Evolutionary conservation across 805 yeast genomes (phyloP).

Genomic region (Kodamaea sagamina): DNA sequence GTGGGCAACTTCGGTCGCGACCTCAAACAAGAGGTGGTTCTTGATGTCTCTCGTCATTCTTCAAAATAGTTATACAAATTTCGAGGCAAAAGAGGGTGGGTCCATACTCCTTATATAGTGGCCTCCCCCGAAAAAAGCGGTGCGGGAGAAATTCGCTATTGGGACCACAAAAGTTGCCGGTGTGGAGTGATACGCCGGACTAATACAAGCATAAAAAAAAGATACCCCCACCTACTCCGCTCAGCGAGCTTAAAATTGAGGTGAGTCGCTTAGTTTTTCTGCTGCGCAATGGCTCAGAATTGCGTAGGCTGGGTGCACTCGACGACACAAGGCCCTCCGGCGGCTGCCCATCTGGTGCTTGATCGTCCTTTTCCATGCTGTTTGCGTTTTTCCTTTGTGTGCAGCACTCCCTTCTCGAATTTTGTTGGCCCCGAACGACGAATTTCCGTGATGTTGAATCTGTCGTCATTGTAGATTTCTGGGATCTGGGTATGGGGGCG

Average conservation of each 20-base stretch:
- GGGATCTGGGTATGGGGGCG: too few relatives aligned
- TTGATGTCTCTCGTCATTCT: slow-evolving; percentile 79
- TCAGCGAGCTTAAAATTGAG: not conserved
- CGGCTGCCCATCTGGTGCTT: too few relatives aligned
- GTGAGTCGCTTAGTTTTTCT: not conserved
- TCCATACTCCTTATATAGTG: not conserved
- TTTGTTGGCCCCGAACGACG: too few relatives aligned
- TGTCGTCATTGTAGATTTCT: too few relatives aligned
- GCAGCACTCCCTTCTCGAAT: too few relatives aligned
- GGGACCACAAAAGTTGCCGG: slow-evolving; percentile 5
- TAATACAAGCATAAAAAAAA: not conserved
- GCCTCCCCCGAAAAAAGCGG: not conserved
- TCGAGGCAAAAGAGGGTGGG: slow-evolving; percentile 2
- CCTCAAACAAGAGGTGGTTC: slow-evolving; percentile 86
- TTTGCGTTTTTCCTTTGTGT: too few relatives aligned
- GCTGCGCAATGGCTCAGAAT: not conserved
- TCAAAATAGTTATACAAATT: not conserved
- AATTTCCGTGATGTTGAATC: too few relatives aligned
- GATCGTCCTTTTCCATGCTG: not conserved
- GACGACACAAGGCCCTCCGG: too few relatives aligned
- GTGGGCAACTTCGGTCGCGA: slow-evolving; percentile 97
- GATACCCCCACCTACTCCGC: slow-evolving; percentile 11
- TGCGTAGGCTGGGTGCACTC: not conserved
- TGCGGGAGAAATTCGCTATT: slow-evolving; percentile 7
- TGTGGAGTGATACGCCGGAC: slow-evolving; percentile 9